Conservation (phyloP, 495 filamentous ascomycete species). For the Aspergillus baeticus region DNA sequence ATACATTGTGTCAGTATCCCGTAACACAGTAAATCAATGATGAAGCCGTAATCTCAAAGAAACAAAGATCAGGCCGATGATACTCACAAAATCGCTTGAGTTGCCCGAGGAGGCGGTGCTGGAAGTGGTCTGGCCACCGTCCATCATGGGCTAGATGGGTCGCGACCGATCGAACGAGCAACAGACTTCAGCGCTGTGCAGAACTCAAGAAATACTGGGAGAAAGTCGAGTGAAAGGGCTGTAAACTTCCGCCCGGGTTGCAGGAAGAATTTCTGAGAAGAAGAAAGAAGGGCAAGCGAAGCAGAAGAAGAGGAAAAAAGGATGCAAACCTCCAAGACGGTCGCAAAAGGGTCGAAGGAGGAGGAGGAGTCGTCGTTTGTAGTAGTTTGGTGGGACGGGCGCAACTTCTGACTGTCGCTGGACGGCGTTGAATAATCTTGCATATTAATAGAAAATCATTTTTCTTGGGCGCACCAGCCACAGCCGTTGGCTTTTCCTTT, state of each 20-base stretch:
- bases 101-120: slow-evolving; percentile 58
- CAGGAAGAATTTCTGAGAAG: slow-evolving; percentile 10
- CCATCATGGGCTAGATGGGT: slow-evolving; percentile 53
- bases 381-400: slow-evolving; percentile 18
- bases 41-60: slow-evolving; percentile 2
- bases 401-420: slow-evolving; percentile 1
- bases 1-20: slow-evolving; percentile 31
- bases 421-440: slow-evolving; percentile 17
- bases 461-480: slow-evolving; percentile 17
- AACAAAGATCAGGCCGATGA: slow-evolving; percentile 9
- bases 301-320: slow-evolving; percentile 8
- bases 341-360: slow-evolving; percentile 7
- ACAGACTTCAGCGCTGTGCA: slow-evolving; percentile 28
- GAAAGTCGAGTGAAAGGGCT: slow-evolving; percentile 23
- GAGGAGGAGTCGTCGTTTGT: slow-evolving; percentile 12
- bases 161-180: slow-evolving; percentile 48
- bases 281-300: slow-evolving; percentile 6
- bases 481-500: slow-evolving; percentile 12
- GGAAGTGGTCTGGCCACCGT: slow-evolving; percentile 50
- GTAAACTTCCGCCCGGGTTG: background rate
- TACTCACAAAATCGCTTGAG: slow-evolving; percentile 78
- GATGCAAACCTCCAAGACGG: slow-evolving; percentile 3
- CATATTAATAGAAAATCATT: slow-evolving; percentile 13
- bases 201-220: slow-evolving; percentile 20
- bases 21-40: slow-evolving; percentile 9